Evolutionary conservation across 2,329 filamentous ascomycete genomes (phyloP).

Genomic region (Apiospora kogelbergensis): DNA sequence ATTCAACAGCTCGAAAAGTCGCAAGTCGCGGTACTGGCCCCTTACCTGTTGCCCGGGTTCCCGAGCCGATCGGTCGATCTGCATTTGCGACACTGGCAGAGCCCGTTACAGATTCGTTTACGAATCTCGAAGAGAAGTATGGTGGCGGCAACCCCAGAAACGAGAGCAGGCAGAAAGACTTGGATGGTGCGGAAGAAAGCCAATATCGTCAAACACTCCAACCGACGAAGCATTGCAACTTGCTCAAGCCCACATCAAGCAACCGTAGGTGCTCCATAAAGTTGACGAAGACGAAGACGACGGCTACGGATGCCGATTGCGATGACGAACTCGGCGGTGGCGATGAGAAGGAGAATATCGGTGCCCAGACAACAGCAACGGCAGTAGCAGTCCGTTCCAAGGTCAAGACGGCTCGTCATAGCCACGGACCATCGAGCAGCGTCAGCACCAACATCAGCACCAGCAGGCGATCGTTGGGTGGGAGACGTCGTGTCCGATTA

Average conservation of each 20-base stretch:
- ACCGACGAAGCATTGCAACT: not conserved
- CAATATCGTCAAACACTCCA: not conserved
- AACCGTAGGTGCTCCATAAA: not conserved
- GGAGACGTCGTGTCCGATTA: slow-evolving; percentile 15
- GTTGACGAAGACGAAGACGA: not conserved
- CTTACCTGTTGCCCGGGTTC: not conserved
- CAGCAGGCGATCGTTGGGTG: not conserved
- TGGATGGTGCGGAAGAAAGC: not conserved
- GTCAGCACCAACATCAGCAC: not conserved
- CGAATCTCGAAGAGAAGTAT: not conserved
- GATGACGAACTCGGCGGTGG: slow-evolving; percentile 16
- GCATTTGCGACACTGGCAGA: not conserved
- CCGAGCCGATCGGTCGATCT: not conserved
- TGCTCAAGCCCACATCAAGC: not conserved
- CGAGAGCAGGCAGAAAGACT: not conserved
- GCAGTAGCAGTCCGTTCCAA: not conserved
- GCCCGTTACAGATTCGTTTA: not conserved
- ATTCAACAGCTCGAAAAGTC: not conserved
- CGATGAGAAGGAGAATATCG: slow-evolving; percentile 21
- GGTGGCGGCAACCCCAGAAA: not conserved
- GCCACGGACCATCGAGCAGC: slow-evolving; percentile 7
- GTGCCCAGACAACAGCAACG: not conserved
- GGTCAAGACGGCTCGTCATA: not conserved
- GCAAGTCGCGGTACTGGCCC: not conserved
- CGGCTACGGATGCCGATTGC: not conserved